Percentiles rank a stretch among this genome's conserved stretches.
Conservation (phyloP, 345 rosid species). For the Salix udensis region DNA sequence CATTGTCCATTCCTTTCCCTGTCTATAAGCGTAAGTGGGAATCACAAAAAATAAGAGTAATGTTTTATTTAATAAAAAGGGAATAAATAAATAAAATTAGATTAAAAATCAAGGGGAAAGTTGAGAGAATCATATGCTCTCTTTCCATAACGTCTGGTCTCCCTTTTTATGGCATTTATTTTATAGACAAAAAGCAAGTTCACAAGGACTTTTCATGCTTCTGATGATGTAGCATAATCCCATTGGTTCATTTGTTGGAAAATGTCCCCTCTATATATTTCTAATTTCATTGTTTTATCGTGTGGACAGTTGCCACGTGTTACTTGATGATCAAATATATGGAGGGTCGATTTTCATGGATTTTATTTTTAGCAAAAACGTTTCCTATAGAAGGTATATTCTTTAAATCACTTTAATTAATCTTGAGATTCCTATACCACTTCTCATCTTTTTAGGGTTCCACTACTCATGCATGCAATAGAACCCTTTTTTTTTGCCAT, state of each 20-base stretch:
- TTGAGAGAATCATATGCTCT: conserved; percentile 44
- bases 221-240: conserved; percentile 7
- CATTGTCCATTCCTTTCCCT: background rate
- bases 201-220: background rate
- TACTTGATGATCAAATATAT: background rate
- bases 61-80: background rate
- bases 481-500: too few species aligned
- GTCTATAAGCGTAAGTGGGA: conserved; percentile 23
- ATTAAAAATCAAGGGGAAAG: background rate
- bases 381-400: too few species aligned
- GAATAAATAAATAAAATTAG: background rate
- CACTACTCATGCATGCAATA: too few species aligned
- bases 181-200: conserved; percentile 8
- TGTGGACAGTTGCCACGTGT: background rate
- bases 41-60: conserved; percentile 6
- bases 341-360: background rate
- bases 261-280: background rate
- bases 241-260: background rate
- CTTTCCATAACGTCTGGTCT: conserved; percentile 41
- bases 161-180: conserved; percentile 34
- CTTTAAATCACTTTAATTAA: too few species aligned
- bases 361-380: background rate
- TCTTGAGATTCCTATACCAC: too few species aligned
- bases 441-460: too few species aligned
- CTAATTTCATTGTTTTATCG: background rate